Conservation (phyloP, 1,284 basidiomycete genomes). For the Athelia psychrophila region DNA sequence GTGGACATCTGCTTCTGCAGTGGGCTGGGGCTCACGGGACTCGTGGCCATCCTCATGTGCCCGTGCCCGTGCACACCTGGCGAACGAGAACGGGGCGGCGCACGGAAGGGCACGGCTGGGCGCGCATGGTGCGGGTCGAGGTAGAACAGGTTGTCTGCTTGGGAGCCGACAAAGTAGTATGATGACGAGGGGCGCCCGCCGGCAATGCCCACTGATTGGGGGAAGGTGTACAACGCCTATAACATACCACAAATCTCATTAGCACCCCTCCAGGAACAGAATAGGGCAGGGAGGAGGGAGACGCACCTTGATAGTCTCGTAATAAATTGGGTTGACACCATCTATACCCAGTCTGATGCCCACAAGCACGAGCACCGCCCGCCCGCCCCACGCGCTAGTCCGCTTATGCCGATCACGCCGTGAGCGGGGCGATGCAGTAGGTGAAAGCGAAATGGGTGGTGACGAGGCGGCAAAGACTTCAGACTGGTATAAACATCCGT, state of each 20-base stretch:
- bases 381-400: constrained; percentile 66
- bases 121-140: constrained; percentile 94
- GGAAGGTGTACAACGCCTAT: constrained; percentile 86
- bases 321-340: constrained; percentile 93
- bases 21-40: constrained; percentile 17
- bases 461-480: constrained; percentile 85
- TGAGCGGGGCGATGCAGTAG: not conserved
- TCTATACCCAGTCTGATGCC: constrained; percentile 89
- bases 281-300: no score
- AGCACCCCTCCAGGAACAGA: no score
- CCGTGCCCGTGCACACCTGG: constrained; percentile 16
- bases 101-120: constrained; percentile 74
- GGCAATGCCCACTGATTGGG: constrained; percentile 94
- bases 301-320: constrained; percentile 87
- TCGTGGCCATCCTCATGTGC: not conserved
- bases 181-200: constrained; percentile 94
- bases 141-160: constrained; percentile 90
- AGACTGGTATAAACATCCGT: constrained; percentile 82
- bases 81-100: constrained; percentile 45
- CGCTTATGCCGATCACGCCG: constrained; percentile 1
- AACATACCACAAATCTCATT: no score
- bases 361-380: constrained; percentile 85
- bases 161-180: constrained; percentile 95
- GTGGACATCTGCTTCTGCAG: constrained; percentile 58
- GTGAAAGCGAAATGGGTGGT: not conserved